Evolutionary conservation across 1,284 basidiomycete species (phyloP), one percentile per base, ranked within the genome.

Genomic region (Papiliotrema terrestris): DNA sequence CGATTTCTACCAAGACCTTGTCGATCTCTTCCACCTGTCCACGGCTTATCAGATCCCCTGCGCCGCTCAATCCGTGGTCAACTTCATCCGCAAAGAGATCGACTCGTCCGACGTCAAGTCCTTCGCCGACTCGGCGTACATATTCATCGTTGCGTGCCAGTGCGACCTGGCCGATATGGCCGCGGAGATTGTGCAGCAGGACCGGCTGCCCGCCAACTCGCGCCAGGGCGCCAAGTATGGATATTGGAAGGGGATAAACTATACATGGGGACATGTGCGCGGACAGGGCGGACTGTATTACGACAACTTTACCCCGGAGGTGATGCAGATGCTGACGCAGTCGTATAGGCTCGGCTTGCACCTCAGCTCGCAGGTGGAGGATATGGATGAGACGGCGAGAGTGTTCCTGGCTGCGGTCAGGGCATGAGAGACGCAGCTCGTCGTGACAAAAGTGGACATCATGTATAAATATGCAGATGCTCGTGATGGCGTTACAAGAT

Each of bases 321-420:
- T 46, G 45, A 46, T 46, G 45, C 45, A 46, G 29, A 29, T 46
- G 45, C 25, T 46, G 23, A 17, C 45, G 45, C 45, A 20, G 45
- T 8, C 45, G 29, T 46, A 46, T 35, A 22, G 25, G 45, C 15
- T 20, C 23, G 45, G 45, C 11, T 46, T 46, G 29, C n/a, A 29
- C 23, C 23, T 17, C 14, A 26, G 23, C 23, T 22, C 20, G 45
- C 8, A 29, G 20, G 15, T n/a, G 25, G 20, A 26, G 45, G 26
- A 46, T 32, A 26, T 17, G 29, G 29, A 46, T 3, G 22, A 29
- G 15, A 25, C 45, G 23, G 25, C 20, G n/a, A 26, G 20, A 25
- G 25, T 17, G 17, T 46, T 46, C n/a, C 26, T 46, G 11, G 9
- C 17, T 6, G 29, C 25, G 17, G 45, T 32, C 4, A 41, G 20